Conservation (phyloP, 108 stramenopile genomes). For the Pseudonitzschia delicatissima region DNA sequence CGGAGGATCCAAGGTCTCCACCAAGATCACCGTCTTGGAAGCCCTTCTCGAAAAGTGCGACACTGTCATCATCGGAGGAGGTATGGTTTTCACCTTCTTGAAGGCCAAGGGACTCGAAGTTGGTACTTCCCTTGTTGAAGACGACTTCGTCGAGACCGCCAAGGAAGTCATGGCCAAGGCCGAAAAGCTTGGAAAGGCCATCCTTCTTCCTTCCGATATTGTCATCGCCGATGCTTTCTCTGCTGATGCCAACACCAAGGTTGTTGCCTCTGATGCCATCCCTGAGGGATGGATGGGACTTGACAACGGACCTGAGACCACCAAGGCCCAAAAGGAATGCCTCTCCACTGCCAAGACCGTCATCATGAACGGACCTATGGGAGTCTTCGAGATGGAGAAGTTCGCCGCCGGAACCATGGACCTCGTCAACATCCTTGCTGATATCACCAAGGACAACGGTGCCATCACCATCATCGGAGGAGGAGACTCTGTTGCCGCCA, state of each 20-base stretch:
- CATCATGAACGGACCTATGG: slow-evolving; percentile 99
- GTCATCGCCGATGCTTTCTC: slow-evolving; percentile 92
- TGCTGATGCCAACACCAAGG: slow-evolving; percentile 85
- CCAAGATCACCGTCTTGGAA: slow-evolving; percentile 99
- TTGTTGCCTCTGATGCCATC: slow-evolving; percentile 83
- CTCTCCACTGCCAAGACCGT: slow-evolving; percentile 91
- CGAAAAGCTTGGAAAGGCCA: slow-evolving; percentile 86
- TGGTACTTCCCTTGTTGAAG: slow-evolving; percentile 95
- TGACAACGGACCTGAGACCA: slow-evolving; percentile 95
- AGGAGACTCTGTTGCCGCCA: slow-evolving; percentile 99
- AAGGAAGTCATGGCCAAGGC: slow-evolving; percentile 94
- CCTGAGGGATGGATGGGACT: slow-evolving; percentile 99
- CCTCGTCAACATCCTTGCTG: slow-evolving; percentile 94
- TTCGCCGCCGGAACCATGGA: slow-evolving; percentile 94
- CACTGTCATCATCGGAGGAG: slow-evolving; percentile 98
- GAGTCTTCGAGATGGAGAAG: slow-evolving; percentile 97
- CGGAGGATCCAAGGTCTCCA: slow-evolving; percentile 99
- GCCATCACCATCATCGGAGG: slow-evolving; percentile 98
- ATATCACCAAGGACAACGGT: slow-evolving; percentile 84
- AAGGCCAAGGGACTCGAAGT: slow-evolving; percentile 94
- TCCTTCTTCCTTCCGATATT: slow-evolving; percentile 95
- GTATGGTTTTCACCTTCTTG: slow-evolving; percentile 99
- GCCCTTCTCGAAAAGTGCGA: slow-evolving; percentile 99
- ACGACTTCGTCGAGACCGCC: slow-evolving; percentile 95
- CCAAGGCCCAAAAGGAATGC: slow-evolving; percentile 83